Evolutionary conservation across 805 yeast species (phyloP), one percentile per base, ranked within the genome.

Genomic region (Yarrowia bubula): DNA sequence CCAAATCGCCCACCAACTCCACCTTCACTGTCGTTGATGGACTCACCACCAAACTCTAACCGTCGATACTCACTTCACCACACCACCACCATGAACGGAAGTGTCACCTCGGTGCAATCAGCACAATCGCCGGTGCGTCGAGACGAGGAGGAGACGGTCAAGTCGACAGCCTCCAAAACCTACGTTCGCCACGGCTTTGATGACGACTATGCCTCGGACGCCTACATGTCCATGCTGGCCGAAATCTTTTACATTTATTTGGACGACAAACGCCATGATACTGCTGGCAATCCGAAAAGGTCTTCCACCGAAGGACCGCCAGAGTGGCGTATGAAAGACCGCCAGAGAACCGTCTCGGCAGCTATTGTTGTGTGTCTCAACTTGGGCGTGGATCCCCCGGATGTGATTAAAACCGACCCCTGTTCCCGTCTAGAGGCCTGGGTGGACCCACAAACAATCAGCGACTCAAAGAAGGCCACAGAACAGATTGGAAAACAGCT

Each of bases 341-440:
- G 97, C 48, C 96, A 89, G 72, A 89, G 92, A 73, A 95, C 99
- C 1, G 91, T 92, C 11, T 87, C 90, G 64, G 99, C 98, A 0
- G 98, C 97, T 14, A 79, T 95, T 8, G 92, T 95, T 58, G 78
- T 95, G 57, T 95, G 99, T 75, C 79, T 95, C 42, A 95, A 95
- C 73, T 76, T 93, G 31, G 98, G 98, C 8, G 97, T 95, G 1
- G 98, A 93, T 70, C 99, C 99, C 2, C 99, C 99, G 0, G 99
- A 95, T 75, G 86, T 92, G 32, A 85, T 90, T 73, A 90, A 92
- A 74, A 91, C 98, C 0, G 91, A 89, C 68, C 98, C 97, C 1
- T 89, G 96, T 71, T 97, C 99, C 1, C 86, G 87, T 69, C 77
- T 87, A 44, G 99, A 95, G 78, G 89, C 98, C 0, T 93, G 97